These are phyloP conservation scores for Prillingera fragicola DNA, from an alignment of 1,284 basidiomycete species.

Conservation along the genomic window DNA sequence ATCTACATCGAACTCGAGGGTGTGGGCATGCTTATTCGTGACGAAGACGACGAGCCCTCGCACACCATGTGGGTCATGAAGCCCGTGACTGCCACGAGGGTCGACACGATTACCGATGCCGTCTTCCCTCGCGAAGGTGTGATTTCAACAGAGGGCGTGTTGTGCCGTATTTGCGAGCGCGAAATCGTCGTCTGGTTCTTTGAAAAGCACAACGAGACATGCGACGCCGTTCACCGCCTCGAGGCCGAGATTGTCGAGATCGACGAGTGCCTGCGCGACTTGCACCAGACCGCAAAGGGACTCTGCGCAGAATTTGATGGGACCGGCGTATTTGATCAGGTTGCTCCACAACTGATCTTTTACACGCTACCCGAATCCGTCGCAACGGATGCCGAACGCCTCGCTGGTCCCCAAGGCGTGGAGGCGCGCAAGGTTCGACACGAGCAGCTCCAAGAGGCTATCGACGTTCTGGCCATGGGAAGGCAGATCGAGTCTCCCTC, in stretches of 20 bases:
- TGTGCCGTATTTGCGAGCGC: slow-evolving; percentile 97
- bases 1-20: slow-evolving; percentile 88
- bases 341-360: slow-evolving; percentile 55
- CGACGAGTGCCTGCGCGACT: slow-evolving; percentile 85
- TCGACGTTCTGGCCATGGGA: slow-evolving; percentile 75
- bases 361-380: slow-evolving; percentile 48
- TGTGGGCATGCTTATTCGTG: slow-evolving; percentile 97
- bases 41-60: slow-evolving; percentile 79
- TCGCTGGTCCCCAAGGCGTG: slow-evolving; percentile 54
- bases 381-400: slow-evolving; percentile 15
- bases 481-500: slow-evolving; percentile 81
- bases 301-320: slow-evolving; percentile 60
- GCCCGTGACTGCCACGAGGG: slow-evolving; percentile 58
- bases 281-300: slow-evolving; percentile 74
- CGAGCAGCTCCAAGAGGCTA: slow-evolving; percentile 69
- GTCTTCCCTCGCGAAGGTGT: slow-evolving; percentile 66
- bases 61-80: slow-evolving; percentile 99
- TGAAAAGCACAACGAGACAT: slow-evolving; percentile 99
- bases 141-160: slow-evolving; percentile 76
- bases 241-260: slow-evolving; percentile 91
- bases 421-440: slow-evolving; percentile 76
- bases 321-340: no score
- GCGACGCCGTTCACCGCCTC: slow-evolving; percentile 89
- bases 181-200: slow-evolving; percentile 99
- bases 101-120: slow-evolving; percentile 33